Conservation (phyloP, 2,329 filamentous ascomycete species). For the Neofusicoccum sp. region DNA sequence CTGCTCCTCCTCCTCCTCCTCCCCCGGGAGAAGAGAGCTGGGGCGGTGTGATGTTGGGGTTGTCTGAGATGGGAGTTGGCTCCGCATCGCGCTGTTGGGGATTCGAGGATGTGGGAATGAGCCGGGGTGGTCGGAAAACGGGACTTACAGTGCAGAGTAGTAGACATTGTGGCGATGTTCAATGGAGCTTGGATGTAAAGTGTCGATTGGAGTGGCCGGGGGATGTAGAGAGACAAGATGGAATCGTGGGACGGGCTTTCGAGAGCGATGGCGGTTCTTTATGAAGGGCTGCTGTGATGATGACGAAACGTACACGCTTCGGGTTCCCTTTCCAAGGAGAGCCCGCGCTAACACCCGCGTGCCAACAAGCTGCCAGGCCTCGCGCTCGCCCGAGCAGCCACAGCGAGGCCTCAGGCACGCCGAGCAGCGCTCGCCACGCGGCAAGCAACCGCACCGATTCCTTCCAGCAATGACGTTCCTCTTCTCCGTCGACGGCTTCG, state of each 20-base stretch:
- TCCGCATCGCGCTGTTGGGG: too few relatives aligned
- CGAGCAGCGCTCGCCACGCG: too few relatives aligned
- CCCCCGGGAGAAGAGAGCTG: background rate
- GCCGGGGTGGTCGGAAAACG: background rate
- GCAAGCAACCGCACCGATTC: too few relatives aligned
- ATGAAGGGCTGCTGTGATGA: constrained; percentile 6
- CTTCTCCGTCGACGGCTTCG: too few relatives aligned
- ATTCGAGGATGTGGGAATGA: background rate
- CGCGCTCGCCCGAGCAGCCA: background rate
- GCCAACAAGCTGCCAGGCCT: background rate
- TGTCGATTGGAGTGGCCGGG: background rate
- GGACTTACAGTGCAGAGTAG: constrained; percentile 58
- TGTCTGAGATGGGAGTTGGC: background rate
- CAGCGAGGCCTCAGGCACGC: background rate
- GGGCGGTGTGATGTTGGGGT: background rate
- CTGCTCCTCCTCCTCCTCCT: constrained; percentile 20
- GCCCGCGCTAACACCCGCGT: background rate
- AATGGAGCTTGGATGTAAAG: background rate
- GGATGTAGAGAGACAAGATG: background rate
- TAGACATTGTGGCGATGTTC: constrained; percentile 51
- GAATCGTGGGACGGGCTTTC: background rate
- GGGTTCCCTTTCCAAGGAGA: constrained; percentile 8
- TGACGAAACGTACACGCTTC: constrained; percentile 9
- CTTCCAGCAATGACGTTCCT: too few relatives aligned
- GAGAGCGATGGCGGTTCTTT: background rate